Base-by-base conservation (phyloP, 805 yeast species). In the Vanderwaltozyma verrucispora region DNA sequence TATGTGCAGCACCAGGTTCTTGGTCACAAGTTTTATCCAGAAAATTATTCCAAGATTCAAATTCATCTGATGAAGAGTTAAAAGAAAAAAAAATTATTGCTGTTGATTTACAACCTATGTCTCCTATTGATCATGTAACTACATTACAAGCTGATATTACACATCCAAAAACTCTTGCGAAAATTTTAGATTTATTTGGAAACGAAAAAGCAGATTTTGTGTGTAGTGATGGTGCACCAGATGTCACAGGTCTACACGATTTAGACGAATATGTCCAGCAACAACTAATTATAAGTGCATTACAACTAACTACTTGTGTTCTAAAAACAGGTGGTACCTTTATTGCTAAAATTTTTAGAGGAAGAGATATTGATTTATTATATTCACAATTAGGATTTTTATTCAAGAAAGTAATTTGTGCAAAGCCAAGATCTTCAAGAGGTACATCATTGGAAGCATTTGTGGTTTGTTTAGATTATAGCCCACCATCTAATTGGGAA, bases 1-100 rank as follows among this genome's bases (percentile, higher is more conserved):
- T 92, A 23, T 92, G 98, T 69, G 98, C 98, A 27, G 98, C 97
- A 4, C 96, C 96, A 1, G 96, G 96, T 1, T 87, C 96, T 3
- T 92, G 98, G 98, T 83, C 95, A 1, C 98, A 92, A 57, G 98
- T 92, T 0, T 70, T 92, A 12, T 79, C 92, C 24, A 63, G 84
- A 47, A 78, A 79, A 50, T 61, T 84, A 28, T 75, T 69, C 48
- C 65, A 67, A 42, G 69, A 60, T 27, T 21, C 23, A 51, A 52
- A n/a, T 48, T 46, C 35, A 47, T 47, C 59, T 59, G 15, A 30
- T 29, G 56, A 60, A 12, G 60, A 54, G 5, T 50, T 51, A 7
- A 48, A 53, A 9, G 66, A 68, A 25, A 75, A 84, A 28, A 83
- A 79, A 50, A 85, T 92, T 31, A 94, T 92, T 8, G 86, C 96